Evolutionary conservation across 768 basidiomycete species (phyloP).

Genomic region (Hortiboletus flavorubellus): DNA sequence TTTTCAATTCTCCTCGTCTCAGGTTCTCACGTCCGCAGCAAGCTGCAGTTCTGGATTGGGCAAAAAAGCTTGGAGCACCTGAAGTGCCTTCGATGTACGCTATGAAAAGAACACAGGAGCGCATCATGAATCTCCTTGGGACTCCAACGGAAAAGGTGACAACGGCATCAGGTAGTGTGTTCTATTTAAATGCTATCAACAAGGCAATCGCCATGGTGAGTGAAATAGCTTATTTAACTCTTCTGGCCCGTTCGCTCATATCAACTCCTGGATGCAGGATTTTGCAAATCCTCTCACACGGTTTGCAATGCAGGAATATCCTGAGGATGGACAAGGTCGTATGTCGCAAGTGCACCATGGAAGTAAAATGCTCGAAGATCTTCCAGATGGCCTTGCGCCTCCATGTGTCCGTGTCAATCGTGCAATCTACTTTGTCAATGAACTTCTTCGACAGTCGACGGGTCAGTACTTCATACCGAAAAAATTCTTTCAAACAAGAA

Average conservation of each 20-base stretch:
- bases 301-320: constrained; percentile 28
- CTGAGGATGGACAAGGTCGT: constrained; percentile 15
- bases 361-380: constrained; percentile 29
- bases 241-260: background rate
- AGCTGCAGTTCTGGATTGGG: constrained; percentile 28
- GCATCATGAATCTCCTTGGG: constrained; percentile 16
- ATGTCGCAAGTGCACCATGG: constrained; percentile 28
- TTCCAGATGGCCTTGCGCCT: constrained; percentile 21
- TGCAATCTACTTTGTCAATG: constrained; percentile 23
- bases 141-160: constrained; percentile 20
- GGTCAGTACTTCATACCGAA: constrained; percentile 11
- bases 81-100: constrained; percentile 27
- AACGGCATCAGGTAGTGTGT: constrained; percentile 21
- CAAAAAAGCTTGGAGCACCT: constrained; percentile 24
- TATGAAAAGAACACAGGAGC: constrained; percentile 19
- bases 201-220: constrained; percentile 19
- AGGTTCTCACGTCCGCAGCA: constrained; percentile 31
- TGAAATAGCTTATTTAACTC: background rate
- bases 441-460: constrained; percentile 11
- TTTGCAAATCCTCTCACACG: constrained; percentile 25
- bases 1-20: constrained; percentile 31
- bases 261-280: background rate
- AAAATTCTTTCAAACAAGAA: constrained; percentile 8
- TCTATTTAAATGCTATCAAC: constrained; percentile 23
- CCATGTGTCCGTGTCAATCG: constrained; percentile 19